Conservation (phyloP, 306 rosid genomes). For the Arachis hypogaea region DNA sequence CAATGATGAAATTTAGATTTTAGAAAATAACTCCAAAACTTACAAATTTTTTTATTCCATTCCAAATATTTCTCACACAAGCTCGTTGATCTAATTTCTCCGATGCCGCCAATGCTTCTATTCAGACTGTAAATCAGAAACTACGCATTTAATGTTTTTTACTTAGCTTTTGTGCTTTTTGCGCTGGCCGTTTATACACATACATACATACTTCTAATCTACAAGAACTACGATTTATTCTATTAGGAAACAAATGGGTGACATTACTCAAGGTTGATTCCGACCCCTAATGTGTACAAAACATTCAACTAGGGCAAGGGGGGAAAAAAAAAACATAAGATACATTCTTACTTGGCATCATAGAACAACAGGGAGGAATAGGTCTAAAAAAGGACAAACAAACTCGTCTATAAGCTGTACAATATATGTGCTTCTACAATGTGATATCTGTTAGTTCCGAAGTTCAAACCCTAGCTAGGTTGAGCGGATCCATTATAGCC, state of each 20-base stretch:
- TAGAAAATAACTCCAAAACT: too few species aligned
- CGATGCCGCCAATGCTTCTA: too few species aligned
- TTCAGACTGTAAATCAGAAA: neutral
- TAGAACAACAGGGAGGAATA: neutral
- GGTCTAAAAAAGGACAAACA: conserved; percentile 7
- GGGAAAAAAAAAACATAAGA: neutral
- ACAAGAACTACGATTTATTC: neutral
- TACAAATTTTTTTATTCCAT: too few species aligned
- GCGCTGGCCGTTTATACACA: neutral
- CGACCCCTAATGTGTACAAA: neutral
- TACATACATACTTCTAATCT: neutral
- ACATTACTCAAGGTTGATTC: neutral
- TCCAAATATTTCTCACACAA: too few species aligned
- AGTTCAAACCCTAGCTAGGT: conserved; percentile 35
- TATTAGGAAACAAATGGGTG: neutral
- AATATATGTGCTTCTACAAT: conserved; percentile 26
- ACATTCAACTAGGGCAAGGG: neutral
- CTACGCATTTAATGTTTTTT: neutral
- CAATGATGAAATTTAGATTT: too few species aligned
- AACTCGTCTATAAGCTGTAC: conserved; percentile 42
- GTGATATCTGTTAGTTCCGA: conserved; percentile 15
- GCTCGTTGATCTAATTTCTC: too few species aligned
- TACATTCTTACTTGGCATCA: neutral
- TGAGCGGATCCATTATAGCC: conserved; percentile 58
- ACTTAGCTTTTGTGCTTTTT: neutral